Evolutionary conservation across 768 basidiomycete genomes (phyloP).

Genomic region (Naganishia randhawae): DNA sequence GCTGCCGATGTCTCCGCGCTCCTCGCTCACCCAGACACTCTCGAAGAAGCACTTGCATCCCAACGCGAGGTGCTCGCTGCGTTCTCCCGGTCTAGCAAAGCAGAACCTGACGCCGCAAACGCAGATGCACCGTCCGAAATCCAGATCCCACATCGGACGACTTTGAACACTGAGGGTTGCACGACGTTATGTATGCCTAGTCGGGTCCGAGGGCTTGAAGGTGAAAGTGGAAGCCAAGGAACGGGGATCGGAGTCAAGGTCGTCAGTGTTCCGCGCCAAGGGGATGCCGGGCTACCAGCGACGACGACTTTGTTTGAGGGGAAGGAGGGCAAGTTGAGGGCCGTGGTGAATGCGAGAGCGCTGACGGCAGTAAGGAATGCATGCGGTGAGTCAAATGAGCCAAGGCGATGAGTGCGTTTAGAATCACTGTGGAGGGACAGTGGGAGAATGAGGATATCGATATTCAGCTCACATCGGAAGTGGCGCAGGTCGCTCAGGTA

Average conservation of each 20-base stretch:
- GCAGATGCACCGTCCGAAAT: slow-evolving; percentile 30
- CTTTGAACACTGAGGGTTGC: slow-evolving; percentile 58
- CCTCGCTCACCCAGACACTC: background rate
- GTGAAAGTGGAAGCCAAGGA: slow-evolving; percentile 30
- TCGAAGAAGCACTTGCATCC: background rate
- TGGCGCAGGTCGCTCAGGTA: no score
- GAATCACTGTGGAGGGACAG: no score
- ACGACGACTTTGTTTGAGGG: slow-evolving; percentile 75
- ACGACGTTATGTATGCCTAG: slow-evolving; percentile 81
- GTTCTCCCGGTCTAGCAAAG: slow-evolving; percentile 34
- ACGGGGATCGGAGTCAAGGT: slow-evolving; percentile 63
- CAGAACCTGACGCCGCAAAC: no score
- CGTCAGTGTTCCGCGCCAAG: slow-evolving; percentile 64
- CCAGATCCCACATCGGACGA: slow-evolving; percentile 61
- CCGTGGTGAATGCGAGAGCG: slow-evolving; percentile 70
- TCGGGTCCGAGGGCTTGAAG: slow-evolving; percentile 52
- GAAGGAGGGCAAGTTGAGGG: slow-evolving; percentile 63
- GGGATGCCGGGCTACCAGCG: slow-evolving; percentile 65
- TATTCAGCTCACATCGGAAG: no score
- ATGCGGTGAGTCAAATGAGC: slow-evolving; percentile 60
- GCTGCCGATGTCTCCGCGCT: background rate
- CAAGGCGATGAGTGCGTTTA: no score
- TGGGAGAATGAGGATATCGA: no score
- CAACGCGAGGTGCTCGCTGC: slow-evolving; percentile 6
- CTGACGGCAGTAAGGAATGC: slow-evolving; percentile 80